Evolutionary conservation across 1,139 yeast species (phyloP), one percentile per base, ranked within the genome.

Genomic region (Kurtzmaniella quercitrusa): DNA sequence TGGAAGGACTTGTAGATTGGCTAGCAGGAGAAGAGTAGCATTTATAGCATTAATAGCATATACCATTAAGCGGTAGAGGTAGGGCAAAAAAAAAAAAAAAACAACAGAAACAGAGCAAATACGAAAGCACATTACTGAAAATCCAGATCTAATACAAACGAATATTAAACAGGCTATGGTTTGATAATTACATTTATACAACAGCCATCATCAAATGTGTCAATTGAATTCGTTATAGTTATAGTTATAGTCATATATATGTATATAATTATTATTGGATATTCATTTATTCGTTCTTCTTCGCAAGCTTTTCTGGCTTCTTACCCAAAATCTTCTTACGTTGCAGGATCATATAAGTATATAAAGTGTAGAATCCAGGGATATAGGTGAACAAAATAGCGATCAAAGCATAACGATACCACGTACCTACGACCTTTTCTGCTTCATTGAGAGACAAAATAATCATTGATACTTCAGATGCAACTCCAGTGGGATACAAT

Each of bases 401-500:
- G 48, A 79, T 72, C 54, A 90, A 72, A 44, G 77, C 59, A 59
- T 75, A 73, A 40, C 80, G 75, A 62, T 78, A 81, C 64, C 73
- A 66, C 0, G 65, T 62, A 25, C 88, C 85, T 47, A 73, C 70
- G 16, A 60, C 68, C 12, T 53, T 51, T 37, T 70, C 74, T 12
- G 95, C 95, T 43, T 77, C 79, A 33, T 72, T 77, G 41, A 89
- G 70, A 0, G 95, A 82, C 48, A 81, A 66, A 62, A 80, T 82
- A 49, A 89, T 75, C 66, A 90, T 79, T 42, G 73, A 58, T 51
- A 88, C 73, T 61, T 93, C 99, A 48, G 94, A 82, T 3, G 86
- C 79, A 15, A 93, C 97, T 5, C 98, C 98, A 31, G 87, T 65
- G 19, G 98, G 98, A 58, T 93, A 93, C 54, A 93, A 73, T 2